phyloP scores from a whole-genome alignment of 139 green algal species.

The Coelastrella sp. region DNA sequence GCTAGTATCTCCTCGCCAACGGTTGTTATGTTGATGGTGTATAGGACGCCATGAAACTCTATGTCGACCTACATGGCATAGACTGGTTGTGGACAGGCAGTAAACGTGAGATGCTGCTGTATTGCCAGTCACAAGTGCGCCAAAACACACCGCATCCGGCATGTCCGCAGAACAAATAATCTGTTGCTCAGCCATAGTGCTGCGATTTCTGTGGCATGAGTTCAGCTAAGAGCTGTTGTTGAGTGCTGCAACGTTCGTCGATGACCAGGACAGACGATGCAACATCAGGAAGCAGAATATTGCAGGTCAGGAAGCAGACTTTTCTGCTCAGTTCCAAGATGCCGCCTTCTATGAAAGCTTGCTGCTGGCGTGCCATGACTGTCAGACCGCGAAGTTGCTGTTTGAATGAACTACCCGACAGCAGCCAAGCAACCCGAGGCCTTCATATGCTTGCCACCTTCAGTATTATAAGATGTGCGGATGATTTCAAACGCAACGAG shows the following conservation, averaged over 20 bases:
- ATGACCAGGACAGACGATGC: not conserved
- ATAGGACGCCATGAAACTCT: conserved; percentile 61
- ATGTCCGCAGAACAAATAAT: not conserved
- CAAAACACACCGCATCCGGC: not conserved
- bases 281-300: not conserved
- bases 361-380: too few species aligned
- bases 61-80: conserved; percentile 57
- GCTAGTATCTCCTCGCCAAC: conserved; percentile 67
- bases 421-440: too few species aligned
- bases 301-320: not conserved
- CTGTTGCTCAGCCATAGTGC: not conserved
- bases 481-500: too few species aligned
- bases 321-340: too few species aligned
- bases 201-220: not conserved
- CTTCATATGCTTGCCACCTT: too few species aligned
- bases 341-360: not conserved
- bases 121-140: too few species aligned
- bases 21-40: conserved; percentile 60
- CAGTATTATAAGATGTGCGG: too few species aligned
- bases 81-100: not conserved
- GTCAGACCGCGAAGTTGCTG: too few species aligned
- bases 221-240: not conserved
- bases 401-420: too few species aligned
- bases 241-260: not conserved
- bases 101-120: too few species aligned